Evolutionary conservation across 192 early-diverging fungal genomes (phyloP).

Genomic region (Linnemannia hyalina): DNA sequence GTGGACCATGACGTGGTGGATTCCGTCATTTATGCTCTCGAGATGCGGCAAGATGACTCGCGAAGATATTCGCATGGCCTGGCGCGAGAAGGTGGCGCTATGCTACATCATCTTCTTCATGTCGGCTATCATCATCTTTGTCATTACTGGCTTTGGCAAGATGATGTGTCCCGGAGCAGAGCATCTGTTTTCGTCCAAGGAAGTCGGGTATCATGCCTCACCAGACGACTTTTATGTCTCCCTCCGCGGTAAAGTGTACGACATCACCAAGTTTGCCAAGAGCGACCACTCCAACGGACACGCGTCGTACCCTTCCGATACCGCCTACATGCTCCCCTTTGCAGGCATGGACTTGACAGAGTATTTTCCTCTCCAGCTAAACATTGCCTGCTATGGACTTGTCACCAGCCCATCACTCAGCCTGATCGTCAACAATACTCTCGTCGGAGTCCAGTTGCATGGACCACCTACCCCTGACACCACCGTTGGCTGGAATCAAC

Average conservation of each 20-base stretch:
- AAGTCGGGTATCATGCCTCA: constrained; percentile 71
- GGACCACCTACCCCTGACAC: constrained; percentile 46
- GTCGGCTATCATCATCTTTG: constrained; percentile 85
- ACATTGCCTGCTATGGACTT: constrained; percentile 69
- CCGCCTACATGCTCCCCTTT: constrained; percentile 62
- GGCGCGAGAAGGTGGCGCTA: constrained; percentile 92
- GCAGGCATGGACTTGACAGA: constrained; percentile 76
- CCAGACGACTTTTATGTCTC: constrained; percentile 74
- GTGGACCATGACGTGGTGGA: constrained; percentile 91
- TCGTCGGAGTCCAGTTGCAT: constrained; percentile 53
- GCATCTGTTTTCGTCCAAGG: constrained; percentile 69
- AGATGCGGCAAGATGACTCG: constrained; percentile 83
- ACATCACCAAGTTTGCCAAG: constrained; percentile 73
- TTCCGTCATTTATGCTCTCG: constrained; percentile 69
- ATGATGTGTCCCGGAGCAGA: constrained; percentile 85
- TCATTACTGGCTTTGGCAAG: constrained; percentile 86
- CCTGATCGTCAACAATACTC: constrained; percentile 22
- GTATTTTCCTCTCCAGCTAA: constrained; percentile 69
- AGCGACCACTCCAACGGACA: constrained; percentile 68
- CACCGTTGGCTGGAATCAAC: constrained; percentile 28
- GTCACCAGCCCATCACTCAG: constrained; percentile 31
- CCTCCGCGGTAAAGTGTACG: constrained; percentile 77
- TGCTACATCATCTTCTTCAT: constrained; percentile 87
- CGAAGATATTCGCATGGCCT: constrained; percentile 94
- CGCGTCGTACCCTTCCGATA: constrained; percentile 52